Evolutionary conservation across 129 eudicot genomes (phyloP), one percentile per base, ranked within the genome.

Genomic region (Deinandra increscens): DNA sequence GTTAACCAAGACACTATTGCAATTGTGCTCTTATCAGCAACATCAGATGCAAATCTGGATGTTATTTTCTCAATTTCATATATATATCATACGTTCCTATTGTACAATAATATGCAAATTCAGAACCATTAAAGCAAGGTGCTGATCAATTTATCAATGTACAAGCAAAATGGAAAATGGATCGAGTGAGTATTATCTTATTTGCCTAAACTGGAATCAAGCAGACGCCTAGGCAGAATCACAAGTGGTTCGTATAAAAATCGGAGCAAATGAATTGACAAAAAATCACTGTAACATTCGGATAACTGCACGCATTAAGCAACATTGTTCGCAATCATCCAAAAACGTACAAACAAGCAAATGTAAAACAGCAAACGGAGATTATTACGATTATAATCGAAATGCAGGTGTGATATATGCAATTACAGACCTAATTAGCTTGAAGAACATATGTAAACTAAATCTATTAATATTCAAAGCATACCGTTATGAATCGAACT

Each of bases 401-500:
- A 64, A 64, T 64, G 19, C 53, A 64, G 53, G 22, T 10, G 37
- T 19, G 42, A 64, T 56, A 7, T 39, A 41, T 19, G 51, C 18
- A 64, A 48, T 64, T 41, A 41, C 19, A 42, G 20, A 41, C 54
- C 51, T 64, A 64, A 22, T 26, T 64, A 64, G 54, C 19, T 64
- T 64, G 17, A 41, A 42, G 36, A 41, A 43, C 36, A 64, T 2
- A 64, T 42, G 9, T 7, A 64, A 0, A 41, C 7, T 46, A n/a
- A 46, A 46, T 46, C 1, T 46, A n/a, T 64, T 12, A 39, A 11
- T 31, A 45, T 41, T 61, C 13, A 8, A 64, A 43, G 7, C 38
- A 64, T 64, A 41, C 68, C 34, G 38, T 3, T 48, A 19, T 14
- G 20, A n/a, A 46, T 46, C 19, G 18, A n/a, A 46, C 4, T 14